A percentile compares a stretch with the other conserved stretches of the same genome.
Conservation (phyloP, 768 basidiomycete species). For the Podaxis mareebaensis region DNA sequence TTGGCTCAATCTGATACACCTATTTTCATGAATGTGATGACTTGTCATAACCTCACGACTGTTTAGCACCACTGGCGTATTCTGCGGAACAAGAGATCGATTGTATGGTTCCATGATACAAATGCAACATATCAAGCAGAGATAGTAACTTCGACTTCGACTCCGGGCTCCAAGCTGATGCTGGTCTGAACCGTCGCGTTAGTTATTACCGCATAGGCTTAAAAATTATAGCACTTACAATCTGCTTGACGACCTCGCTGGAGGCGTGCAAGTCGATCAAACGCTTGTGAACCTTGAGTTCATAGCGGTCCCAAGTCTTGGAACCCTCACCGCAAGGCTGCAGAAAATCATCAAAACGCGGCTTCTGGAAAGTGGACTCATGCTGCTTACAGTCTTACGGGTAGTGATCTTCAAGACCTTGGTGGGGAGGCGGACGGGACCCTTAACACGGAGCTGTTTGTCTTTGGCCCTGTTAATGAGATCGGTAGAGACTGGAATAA, state of each 20-base stretch:
- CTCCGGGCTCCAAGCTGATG: constrained; percentile 98
- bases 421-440: constrained; percentile 97
- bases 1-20: neutral
- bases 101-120: constrained; percentile 6
- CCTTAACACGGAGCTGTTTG: constrained; percentile 99
- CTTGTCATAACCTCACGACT: neutral
- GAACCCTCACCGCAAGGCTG: constrained; percentile 99
- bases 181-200: constrained; percentile 64
- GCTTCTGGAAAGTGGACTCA: neutral
- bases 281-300: constrained; percentile 99
- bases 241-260: constrained; percentile 99
- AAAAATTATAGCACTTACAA: constrained; percentile 58
- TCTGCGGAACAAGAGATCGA: neutral
- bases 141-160: constrained; percentile 98
- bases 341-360: constrained; percentile 11
- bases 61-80: too few species aligned
- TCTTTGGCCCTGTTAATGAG: constrained; percentile 99
- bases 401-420: constrained; percentile 99
- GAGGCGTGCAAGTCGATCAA: constrained; percentile 99
- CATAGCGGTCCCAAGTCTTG: constrained; percentile 99
- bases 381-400: constrained; percentile 85
- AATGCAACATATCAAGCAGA: constrained; percentile 51
- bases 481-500: constrained; percentile 81
- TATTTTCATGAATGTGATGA: neutral
- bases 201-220: neutral